Conservation (phyloP, 2,329 filamentous ascomycete genomes). For the Amauroascus niger region DNA sequence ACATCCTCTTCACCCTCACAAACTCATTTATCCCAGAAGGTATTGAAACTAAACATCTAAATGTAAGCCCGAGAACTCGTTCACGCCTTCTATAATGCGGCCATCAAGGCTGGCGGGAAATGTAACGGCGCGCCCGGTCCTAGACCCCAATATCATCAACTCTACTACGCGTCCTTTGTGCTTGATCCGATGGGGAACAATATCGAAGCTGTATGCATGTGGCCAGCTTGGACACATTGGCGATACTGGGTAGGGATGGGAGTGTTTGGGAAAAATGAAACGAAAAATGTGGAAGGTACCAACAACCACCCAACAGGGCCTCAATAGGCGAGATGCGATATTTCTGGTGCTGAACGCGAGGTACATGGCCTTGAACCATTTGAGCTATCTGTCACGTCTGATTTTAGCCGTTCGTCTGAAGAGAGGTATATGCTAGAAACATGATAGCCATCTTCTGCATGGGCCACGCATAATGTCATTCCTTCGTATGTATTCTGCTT, state of each 20-base stretch:
- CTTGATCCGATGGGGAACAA: slow-evolving; percentile 46
- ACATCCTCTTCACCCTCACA: neutral
- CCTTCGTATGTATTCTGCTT: too few relatives aligned
- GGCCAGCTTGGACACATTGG: slow-evolving; percentile 17
- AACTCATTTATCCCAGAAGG: neutral
- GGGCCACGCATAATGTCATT: too few relatives aligned
- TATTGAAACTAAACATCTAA: neutral
- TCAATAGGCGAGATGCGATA: neutral
- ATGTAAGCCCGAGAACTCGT: slow-evolving; percentile 34
- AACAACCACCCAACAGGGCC: neutral
- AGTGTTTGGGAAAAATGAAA: slow-evolving; percentile 14
- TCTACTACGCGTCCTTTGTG: slow-evolving; percentile 46
- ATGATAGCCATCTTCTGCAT: too few relatives aligned
- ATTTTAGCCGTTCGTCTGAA: too few relatives aligned
- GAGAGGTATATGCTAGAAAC: too few relatives aligned
- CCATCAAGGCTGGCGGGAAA: slow-evolving; percentile 38
- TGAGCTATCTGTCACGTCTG: too few relatives aligned
- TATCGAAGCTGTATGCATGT: slow-evolving; percentile 39
- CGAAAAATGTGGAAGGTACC: neutral
- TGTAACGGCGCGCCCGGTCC: slow-evolving; percentile 44
- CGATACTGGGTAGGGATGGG: slow-evolving; percentile 18
- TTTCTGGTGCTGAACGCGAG: neutral
- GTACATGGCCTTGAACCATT: too few relatives aligned
- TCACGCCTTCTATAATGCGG: slow-evolving; percentile 39
- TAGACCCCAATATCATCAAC: slow-evolving; percentile 36